Base-by-base conservation (phyloP, 78 protist species). In the Pelomyxa schiedti region DNA sequence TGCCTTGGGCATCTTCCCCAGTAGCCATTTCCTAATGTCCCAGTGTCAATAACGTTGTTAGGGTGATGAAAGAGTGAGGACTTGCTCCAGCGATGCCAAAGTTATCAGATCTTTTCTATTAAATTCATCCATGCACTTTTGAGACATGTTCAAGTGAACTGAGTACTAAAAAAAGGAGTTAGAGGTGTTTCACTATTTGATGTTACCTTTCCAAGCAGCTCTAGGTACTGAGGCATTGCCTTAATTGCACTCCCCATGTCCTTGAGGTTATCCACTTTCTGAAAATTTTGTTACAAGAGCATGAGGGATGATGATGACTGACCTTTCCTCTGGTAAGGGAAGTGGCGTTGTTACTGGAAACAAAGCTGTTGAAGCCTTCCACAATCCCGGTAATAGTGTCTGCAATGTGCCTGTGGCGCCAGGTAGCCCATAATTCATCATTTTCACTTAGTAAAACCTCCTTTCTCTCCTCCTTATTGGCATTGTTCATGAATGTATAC, bases 221-320 rank as follows among this genome's bases (percentile, higher is more conserved):
- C 92, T 66, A 87, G 89, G 74, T 84, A 87, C 73, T 90, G 90
- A 24, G 94, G 94, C 30, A 90, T 58, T 2, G 63, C 80, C 36
- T 82, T 76, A 47, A 88, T 38, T 1, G 85, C 90, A 3, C 76
- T 90, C 0, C 69, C 22, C 32, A 89, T 86, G 30, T 80, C 94
- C 26, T 83, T 83, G 22, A 83, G 40, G 7, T 77, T 42, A 6
- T 70, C 66, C 4, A 81, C 73, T 43, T 69, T n/a, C 73, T 69
- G 30, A 35, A 65, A 38, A 65, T 72, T 41, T 72, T 74, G 66
- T 78, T 69, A 7, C 22, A 6, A 3, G n/a, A 32, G 2, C 43
- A 52, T 30, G n/a, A 9, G 4, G 9, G 52, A 9, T 30, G 30
- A 70, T 70, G n/a, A 70, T 3, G 3, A 22, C 22, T 68, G 6